Percentiles rank a stretch among this genome's conserved stretches.
Evolutionary conservation across 192 early-diverging fungal genomes (phyloP).

Genomic region (Backusella mclennaniae): DNA sequence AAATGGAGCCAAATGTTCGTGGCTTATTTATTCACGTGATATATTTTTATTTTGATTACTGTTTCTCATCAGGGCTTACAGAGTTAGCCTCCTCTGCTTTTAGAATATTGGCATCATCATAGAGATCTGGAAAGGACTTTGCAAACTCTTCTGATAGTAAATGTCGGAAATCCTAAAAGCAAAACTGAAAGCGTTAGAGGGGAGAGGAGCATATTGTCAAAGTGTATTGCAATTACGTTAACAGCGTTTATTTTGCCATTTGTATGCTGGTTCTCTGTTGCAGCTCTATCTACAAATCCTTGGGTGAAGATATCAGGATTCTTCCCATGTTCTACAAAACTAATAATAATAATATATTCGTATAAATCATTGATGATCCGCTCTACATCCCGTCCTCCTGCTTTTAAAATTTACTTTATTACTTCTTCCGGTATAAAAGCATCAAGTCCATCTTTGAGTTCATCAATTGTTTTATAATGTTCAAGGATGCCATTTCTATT

Average conservation of each 20-base stretch:
- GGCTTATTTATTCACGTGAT: constrained; percentile 2
- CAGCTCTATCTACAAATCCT: constrained; percentile 48
- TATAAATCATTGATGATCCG: background rate
- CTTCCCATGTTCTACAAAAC: constrained; percentile 49
- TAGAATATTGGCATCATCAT: constrained; percentile 8
- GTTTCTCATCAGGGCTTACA: constrained; percentile 1
- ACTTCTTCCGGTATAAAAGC: constrained; percentile 52
- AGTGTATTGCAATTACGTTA: constrained; percentile 30
- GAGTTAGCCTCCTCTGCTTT: background rate
- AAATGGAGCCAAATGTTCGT: background rate
- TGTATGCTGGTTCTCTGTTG: constrained; percentile 54
- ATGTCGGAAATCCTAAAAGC: constrained; percentile 25
- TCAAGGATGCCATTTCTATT: constrained; percentile 32
- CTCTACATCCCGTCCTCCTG: background rate
- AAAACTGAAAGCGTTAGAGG: background rate
- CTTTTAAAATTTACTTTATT: constrained; percentile 35
- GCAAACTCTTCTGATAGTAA: constrained; percentile 29
- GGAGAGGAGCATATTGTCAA: background rate
- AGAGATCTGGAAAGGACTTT: constrained; percentile 38
- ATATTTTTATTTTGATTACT: constrained; percentile 3
- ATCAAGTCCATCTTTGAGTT: constrained; percentile 45
- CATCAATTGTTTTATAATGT: constrained; percentile 34
- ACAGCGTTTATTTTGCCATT: constrained; percentile 54
- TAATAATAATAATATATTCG: constrained; percentile 12
- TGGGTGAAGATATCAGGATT: constrained; percentile 56